phyloP scores from a whole-genome alignment of 371 early-diverging fungal genomes.

The Amoeboradix gromovi region DNA sequence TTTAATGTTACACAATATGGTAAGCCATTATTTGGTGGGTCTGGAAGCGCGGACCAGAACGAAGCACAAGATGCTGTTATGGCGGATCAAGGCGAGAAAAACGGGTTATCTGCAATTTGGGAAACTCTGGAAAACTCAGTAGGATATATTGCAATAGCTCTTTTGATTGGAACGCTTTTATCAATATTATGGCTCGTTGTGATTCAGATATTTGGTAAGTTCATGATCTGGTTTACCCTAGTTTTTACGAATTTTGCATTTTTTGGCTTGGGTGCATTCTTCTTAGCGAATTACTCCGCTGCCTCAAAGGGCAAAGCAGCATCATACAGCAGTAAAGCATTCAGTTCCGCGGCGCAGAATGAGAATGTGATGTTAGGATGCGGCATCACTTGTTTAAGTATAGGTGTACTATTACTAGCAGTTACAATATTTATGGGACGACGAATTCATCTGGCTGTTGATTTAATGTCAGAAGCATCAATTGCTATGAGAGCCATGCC shows the following conservation, averaged over 20 bases:
- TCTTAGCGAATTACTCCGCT: neutral
- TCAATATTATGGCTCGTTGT: neutral
- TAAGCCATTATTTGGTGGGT: neutral
- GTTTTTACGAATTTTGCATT: neutral
- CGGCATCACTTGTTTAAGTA: neutral
- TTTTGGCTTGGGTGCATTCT: neutral
- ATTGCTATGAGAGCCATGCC: conserved; percentile 5
- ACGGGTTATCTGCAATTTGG: neutral
- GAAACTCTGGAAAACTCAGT: neutral
- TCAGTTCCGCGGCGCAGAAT: neutral
- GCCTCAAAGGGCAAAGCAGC: neutral
- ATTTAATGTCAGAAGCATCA: conserved; percentile 10
- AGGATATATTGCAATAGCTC: neutral
- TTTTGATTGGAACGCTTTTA: neutral
- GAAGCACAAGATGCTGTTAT: neutral
- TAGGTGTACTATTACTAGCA: conserved; percentile 6
- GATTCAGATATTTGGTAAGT: neutral
- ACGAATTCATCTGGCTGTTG: conserved; percentile 15
- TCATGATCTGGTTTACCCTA: neutral
- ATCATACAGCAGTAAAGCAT: too few relatives aligned
- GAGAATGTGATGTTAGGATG: conserved; percentile 2
- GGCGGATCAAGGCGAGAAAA: neutral
- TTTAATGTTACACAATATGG: neutral
- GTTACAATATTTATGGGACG: conserved; percentile 8
- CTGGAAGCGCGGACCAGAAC: too few relatives aligned